Base-by-base conservation (phyloP, 345 rosid species). In the Citrus trifoliata region DNA sequence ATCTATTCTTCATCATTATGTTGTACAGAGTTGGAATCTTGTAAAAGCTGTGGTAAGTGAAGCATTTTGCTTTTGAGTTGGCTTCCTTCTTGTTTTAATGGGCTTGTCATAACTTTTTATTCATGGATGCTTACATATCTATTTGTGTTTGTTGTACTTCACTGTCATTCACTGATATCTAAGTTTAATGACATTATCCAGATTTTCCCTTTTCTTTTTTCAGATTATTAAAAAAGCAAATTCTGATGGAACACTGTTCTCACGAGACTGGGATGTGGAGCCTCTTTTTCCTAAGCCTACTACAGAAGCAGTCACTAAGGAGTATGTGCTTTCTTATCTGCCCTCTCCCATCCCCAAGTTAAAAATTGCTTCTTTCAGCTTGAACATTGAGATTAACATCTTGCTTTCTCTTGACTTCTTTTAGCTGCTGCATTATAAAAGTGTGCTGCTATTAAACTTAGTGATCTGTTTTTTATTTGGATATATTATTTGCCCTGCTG, bases 231-330 rank as follows among this genome's bases (percentile, higher is more conserved):
- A 86, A 13, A 88, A 83, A 64, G 97, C 98, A 75, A 90, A 82
- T 48, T 84, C 87, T 71, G 95, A 93, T 87, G 84, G 91, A 33
- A 90, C 97, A 60, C 88, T 95, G 56, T 33, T 83, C 78, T 88
- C 91, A 5, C 89, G 86, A 66, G 97, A 95, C 78, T 95, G 98
- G 98, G 97, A 95, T 84, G 82, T 66, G 37, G 95, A 93, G 86
- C 94, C 98, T 75, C 92, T 95, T 80, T 93, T 87, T 80, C 82
- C 90, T 55, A 81, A 93, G 73, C 88, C 89, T 35, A 83, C 81
- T 67, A 56, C 80, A 66, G 86, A 86, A 79, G 59, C 80, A 68
- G 79, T 77, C 69, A 78, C 79, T 71, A 82, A 85, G 66, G 95
- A 85, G 98, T 95, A 91, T 67, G 92, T 42, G 48, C 65, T 70